Evolutionary conservation across 2,329 filamentous ascomycete species (phyloP), one percentile per base, ranked within the genome.

Genomic region (Hymenoscyphus occultus): DNA sequence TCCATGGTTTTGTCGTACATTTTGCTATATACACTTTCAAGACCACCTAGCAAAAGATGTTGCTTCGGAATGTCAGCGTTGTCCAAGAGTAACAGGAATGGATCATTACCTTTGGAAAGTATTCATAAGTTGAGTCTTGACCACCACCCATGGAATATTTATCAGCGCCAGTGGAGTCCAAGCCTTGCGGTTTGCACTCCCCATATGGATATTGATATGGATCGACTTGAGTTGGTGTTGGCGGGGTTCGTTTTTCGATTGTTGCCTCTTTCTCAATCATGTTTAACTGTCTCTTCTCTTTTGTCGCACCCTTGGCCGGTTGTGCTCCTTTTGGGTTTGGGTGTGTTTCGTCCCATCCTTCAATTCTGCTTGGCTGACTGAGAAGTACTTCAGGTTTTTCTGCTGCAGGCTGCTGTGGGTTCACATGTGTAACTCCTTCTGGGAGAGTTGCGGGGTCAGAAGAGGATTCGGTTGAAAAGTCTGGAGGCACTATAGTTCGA

Each of bases 11-110:
- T 85, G 65, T 89, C 82, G 74, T 96, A 92, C 77, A 96, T 84
- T 22, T 83, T 83, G 67, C 83, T 81, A 76, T 96, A 96, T 74
- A 92, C 90, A 39, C 83, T 78, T 68, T 89, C 86, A 1, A 87
- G 81, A 0, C 92, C 93, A 64, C 91, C 91, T 1, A 96, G 84
- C 5, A 96, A 83, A 13, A 95, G 78, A 73, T 89, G 90, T 79
- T 93, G 80, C 74, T 87, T 48, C 39, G 39, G 19, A 45, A 1
- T 10, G 61, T 77, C 64, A 76, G 73, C 14, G 39, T 56, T 10
- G 19, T 14, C n/a, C 40, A 5, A 31, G 62, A 54, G 1, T 12
- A 7, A 39, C 12, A n/a, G 32, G n/a, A 10, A 9, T 64, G 7
- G 10, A 22, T 1, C 13, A 35, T 71, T 80, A 85, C 84, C 76